Percentiles rank a stretch among this genome's conserved stretches.
Evolutionary conservation across 169 alveolate genomes (phyloP).

Genomic region (Plasmodium fragile): DNA sequence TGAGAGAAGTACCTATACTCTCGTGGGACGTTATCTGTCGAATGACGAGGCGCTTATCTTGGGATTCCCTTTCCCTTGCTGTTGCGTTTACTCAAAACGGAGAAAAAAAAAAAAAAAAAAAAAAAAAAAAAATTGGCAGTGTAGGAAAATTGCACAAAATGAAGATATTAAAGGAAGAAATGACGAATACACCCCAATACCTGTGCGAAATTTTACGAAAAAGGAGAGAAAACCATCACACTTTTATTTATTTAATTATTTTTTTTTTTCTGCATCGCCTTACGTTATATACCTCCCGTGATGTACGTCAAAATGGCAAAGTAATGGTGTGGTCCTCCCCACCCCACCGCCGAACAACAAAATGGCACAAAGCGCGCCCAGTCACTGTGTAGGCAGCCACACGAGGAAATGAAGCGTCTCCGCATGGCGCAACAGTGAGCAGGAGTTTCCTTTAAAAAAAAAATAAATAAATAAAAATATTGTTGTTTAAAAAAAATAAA

Average conservation of each 20-base stretch:
- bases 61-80: neutral
- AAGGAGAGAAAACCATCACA: neutral
- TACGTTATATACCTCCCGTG: neutral
- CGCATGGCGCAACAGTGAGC: neutral
- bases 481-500: too few relatives aligned
- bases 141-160: too few relatives aligned
- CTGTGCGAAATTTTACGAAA: neutral
- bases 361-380: neutral
- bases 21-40: neutral
- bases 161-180: too few relatives aligned
- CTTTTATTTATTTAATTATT: too few relatives aligned
- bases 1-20: neutral
- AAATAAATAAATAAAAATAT: too few relatives aligned
- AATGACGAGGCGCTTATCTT: neutral
- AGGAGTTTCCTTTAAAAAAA: neutral
- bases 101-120: conserved; percentile 12
- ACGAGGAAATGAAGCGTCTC: neutral
- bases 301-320: too few relatives aligned
- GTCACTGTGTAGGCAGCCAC: neutral
- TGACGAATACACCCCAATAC: too few relatives aligned
- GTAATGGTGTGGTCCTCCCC: neutral
- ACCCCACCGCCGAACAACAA: neutral
- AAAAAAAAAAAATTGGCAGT: too few relatives aligned
- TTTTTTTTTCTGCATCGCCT: neutral
- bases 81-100: neutral